Conservation (phyloP, 1,284 basidiomycete genomes). For the Fomes fomentarius region DNA sequence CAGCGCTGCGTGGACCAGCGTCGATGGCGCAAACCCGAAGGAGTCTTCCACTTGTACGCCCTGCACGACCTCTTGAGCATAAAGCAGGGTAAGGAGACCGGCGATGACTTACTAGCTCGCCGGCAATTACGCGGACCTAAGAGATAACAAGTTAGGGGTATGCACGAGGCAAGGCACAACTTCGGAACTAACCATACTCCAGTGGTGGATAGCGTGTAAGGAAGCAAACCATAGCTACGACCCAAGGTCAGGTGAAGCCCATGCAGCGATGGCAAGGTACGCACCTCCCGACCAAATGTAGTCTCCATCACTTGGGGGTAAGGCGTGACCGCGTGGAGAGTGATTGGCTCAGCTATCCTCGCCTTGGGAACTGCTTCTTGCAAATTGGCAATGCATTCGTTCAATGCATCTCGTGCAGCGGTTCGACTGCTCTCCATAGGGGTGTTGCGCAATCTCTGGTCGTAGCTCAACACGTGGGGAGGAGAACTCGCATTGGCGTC, state of each 20-base stretch:
- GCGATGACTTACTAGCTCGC: slow-evolving; percentile 73
- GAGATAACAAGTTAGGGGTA: not conserved
- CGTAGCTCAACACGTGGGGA: slow-evolving; percentile 71
- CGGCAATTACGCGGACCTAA: slow-evolving; percentile 78
- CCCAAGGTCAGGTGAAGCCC: not conserved
- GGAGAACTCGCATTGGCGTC: slow-evolving; percentile 53
- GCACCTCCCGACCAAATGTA: slow-evolving; percentile 82
- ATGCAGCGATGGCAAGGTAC: slow-evolving; percentile 17
- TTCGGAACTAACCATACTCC: slow-evolving; percentile 75
- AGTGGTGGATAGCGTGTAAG: slow-evolving; percentile 84
- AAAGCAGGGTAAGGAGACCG: too few relatives aligned
- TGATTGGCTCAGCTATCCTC: slow-evolving; percentile 58
- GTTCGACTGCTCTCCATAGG: slow-evolving; percentile 75
- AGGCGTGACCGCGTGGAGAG: slow-evolving; percentile 79
- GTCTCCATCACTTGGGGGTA: slow-evolving; percentile 72
- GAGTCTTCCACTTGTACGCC: slow-evolving; percentile 67
- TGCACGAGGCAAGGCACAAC: not conserved
- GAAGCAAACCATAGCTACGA: slow-evolving; percentile 89
- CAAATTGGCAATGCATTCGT: slow-evolving; percentile 59
- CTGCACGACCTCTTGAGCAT: too few relatives aligned
- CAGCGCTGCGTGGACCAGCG: slow-evolving; percentile 58
- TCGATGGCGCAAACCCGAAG: slow-evolving; percentile 84
- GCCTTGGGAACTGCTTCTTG: slow-evolving; percentile 52
- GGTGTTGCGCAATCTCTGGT: slow-evolving; percentile 72
- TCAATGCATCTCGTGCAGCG: slow-evolving; percentile 60